These are phyloP conservation scores for Trichosporon sp. DNA, from an alignment of 1,284 basidiomycete genomes.

Conservation along the genomic window DNA sequence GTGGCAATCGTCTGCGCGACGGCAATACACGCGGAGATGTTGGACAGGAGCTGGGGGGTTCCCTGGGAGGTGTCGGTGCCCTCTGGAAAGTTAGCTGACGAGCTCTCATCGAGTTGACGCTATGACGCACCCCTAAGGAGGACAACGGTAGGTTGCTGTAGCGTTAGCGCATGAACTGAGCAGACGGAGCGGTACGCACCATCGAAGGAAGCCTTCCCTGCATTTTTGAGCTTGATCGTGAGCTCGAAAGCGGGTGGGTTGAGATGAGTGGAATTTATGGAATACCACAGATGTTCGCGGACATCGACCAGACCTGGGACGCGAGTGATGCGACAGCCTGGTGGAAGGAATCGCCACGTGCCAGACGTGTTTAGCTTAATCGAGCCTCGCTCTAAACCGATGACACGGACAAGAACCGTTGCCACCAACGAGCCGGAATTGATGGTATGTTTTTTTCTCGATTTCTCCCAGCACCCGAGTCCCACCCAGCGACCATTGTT, in stretches of 20 bases:
- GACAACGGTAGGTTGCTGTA: constrained; percentile 89
- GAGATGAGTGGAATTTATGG: constrained; percentile 20
- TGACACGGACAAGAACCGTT: not conserved
- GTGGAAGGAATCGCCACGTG: constrained; percentile 19
- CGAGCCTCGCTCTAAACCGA: not conserved
- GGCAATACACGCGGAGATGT: constrained; percentile 92
- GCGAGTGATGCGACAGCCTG: constrained; percentile 18
- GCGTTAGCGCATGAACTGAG: constrained; percentile 29
- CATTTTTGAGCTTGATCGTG: constrained; percentile 38
- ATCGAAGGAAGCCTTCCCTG: constrained; percentile 55
- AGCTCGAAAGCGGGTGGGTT: constrained; percentile 20
- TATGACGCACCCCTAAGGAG: constrained; percentile 67
- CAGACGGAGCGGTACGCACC: constrained; percentile 36
- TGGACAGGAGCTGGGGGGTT: constrained; percentile 88
- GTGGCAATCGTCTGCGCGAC: constrained; percentile 86
- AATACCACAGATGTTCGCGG: constrained; percentile 20
- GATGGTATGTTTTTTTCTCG: constrained; percentile 14
- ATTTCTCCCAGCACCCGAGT: constrained; percentile 7
- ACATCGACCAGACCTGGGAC: constrained; percentile 14
- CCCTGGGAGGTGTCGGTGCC: constrained; percentile 97
- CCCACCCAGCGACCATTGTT: not conserved
- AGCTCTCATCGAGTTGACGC: constrained; percentile 5
- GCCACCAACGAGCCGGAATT: not conserved
- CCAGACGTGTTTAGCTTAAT: not conserved
- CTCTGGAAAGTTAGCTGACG: constrained; percentile 59